These are phyloP conservation scores for Diplogelasinospora grovesii DNA, from an alignment of 495 filamentous ascomycete genomes.

Conservation along the genomic window DNA sequence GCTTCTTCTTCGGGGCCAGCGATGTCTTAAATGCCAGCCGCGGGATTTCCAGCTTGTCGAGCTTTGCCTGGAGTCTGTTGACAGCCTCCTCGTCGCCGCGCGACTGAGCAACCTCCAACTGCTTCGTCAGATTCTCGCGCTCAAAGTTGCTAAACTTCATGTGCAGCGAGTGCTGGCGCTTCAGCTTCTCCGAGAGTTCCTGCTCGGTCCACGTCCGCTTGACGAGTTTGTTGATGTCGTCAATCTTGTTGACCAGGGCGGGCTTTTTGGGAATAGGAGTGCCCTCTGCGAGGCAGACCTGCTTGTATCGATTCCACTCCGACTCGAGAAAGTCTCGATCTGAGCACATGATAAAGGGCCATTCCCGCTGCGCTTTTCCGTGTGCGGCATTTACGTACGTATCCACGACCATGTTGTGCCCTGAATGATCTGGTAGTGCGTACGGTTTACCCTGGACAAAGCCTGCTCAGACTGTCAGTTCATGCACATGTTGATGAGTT, in stretches of 20 bases:
- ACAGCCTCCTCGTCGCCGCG: constrained; percentile 55
- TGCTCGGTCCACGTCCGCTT: constrained; percentile 71
- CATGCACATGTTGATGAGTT: not conserved
- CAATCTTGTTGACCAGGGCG: constrained; percentile 61
- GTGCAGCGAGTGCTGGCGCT: constrained; percentile 56
- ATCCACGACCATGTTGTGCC: constrained; percentile 66
- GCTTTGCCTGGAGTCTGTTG: constrained; percentile 55
- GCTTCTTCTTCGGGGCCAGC: constrained; percentile 38
- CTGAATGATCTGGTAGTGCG: constrained; percentile 61
- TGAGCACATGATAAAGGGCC: constrained; percentile 79
- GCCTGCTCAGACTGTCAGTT: constrained; percentile 39
- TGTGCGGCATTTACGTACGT: constrained; percentile 67
- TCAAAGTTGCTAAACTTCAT: constrained; percentile 54
- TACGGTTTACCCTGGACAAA: constrained; percentile 76
- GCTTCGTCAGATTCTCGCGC: constrained; percentile 53
- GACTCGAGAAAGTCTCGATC: constrained; percentile 59
- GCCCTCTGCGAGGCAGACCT: constrained; percentile 63
- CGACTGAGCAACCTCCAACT: constrained; percentile 57
- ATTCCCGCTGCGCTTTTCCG: constrained; percentile 69
- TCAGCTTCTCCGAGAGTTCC: constrained; percentile 71
- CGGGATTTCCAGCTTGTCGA: constrained; percentile 60
- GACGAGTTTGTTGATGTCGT: constrained; percentile 72
- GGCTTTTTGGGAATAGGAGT: constrained; percentile 61
- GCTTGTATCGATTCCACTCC: constrained; percentile 79
- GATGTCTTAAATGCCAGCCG: constrained; percentile 63